phyloP scores from a whole-genome alignment of 2,329 filamentous ascomycete genomes.

The Aphanocladium album region DNA sequence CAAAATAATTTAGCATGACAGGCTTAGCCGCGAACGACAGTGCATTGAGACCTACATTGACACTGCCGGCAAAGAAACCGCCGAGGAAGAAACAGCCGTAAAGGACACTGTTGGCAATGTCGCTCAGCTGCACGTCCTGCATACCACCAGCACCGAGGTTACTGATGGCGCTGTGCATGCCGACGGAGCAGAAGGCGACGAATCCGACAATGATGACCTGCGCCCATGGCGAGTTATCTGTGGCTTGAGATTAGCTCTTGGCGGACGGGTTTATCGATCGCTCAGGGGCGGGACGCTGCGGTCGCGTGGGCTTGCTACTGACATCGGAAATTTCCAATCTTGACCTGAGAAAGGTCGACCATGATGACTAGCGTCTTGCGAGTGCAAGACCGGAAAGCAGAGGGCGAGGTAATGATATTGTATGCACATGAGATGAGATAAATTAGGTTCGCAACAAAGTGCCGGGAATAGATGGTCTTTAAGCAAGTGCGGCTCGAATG shows the following conservation, averaged over 20 bases:
- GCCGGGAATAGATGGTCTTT: neutral
- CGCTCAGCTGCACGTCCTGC: slow-evolving; percentile 13
- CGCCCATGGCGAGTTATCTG: slow-evolving; percentile 16
- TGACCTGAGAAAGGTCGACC: neutral
- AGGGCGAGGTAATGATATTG: neutral
- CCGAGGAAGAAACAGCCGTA: slow-evolving; percentile 61
- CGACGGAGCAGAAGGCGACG: slow-evolving; percentile 21
- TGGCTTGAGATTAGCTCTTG: neutral
- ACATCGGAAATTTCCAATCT: neutral
- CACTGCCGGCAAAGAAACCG: slow-evolving; percentile 63
- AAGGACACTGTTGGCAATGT: slow-evolving; percentile 17
- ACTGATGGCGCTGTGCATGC: slow-evolving; percentile 20
- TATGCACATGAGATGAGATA: neutral
- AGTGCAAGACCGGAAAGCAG: neutral
- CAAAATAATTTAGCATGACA: neutral
- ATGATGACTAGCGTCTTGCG: neutral
- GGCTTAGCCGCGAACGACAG: neutral
- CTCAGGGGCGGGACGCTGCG: neutral
- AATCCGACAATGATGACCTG: slow-evolving; percentile 20
- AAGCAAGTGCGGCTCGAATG: neutral
- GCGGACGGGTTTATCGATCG: neutral
- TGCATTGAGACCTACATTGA: slow-evolving; percentile 38
- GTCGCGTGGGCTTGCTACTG: neutral
- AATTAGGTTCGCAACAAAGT: neutral
- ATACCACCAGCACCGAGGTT: slow-evolving; percentile 10